These are phyloP conservation scores for Eragrostis nindensis DNA, from an alignment of 176 grass and related monocot genomes.

Conservation along the genomic window DNA sequence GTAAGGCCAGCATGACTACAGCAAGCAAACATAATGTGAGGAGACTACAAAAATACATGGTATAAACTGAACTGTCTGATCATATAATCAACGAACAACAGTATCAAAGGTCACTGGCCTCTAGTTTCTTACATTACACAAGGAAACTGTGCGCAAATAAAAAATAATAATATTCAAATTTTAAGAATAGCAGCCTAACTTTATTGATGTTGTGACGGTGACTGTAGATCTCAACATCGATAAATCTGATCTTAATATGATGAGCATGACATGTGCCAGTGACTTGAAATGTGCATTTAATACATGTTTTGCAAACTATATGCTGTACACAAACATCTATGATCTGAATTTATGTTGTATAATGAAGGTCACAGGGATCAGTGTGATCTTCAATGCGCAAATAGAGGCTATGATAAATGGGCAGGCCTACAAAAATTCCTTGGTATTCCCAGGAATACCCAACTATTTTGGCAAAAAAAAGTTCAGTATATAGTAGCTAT, in stretches of 20 bases:
- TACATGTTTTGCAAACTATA: not conserved
- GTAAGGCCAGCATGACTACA: constrained; percentile 77
- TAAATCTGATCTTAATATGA: constrained; percentile 25
- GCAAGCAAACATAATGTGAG: constrained; percentile 31
- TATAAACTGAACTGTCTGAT: constrained; percentile 29
- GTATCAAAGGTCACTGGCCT: constrained; percentile 7
- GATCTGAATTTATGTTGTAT: not conserved
- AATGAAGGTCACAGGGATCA: not conserved
- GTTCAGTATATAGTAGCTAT: no score
- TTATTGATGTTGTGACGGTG: not conserved
- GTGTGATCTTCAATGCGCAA: not conserved
- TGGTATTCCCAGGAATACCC: no score
- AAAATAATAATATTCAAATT: constrained; percentile 2
- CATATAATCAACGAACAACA: constrained; percentile 18
- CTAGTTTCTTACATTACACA: not conserved
- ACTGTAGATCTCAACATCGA: constrained; percentile 14
- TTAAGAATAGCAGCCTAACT: constrained; percentile 2
- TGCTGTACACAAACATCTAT: not conserved
- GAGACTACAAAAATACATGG: constrained; percentile 15
- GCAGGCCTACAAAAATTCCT: no score
- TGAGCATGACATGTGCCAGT: not conserved
- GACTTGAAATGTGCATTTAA: not conserved
- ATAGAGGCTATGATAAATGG: not conserved
- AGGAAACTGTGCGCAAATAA: not conserved
- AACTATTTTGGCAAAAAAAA: no score